These are phyloP conservation scores for Dactylellina cionopaga DNA, from an alignment of 2,329 filamentous ascomycete species.

Conservation along the genomic window DNA sequence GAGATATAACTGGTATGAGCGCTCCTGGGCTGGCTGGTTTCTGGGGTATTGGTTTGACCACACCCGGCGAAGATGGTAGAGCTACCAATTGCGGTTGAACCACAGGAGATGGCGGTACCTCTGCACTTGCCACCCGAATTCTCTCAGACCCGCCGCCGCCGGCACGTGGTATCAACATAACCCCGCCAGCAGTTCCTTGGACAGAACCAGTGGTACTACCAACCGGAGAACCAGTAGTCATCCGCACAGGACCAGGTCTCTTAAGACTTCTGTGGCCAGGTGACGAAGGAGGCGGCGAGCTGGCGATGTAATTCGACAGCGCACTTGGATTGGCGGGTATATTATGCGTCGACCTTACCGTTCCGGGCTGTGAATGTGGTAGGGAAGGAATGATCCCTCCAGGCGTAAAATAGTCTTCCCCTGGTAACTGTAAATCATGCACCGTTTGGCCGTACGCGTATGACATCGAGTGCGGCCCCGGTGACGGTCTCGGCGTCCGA, in stretches of 20 bases:
- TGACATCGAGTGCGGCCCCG: slow-evolving; percentile 61
- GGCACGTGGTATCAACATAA: slow-evolving; percentile 44
- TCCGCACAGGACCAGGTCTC: slow-evolving; percentile 46
- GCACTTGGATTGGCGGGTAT: slow-evolving; percentile 40
- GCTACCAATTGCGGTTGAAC: slow-evolving; percentile 43
- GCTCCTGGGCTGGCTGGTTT: slow-evolving; percentile 45
- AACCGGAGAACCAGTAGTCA: slow-evolving; percentile 46
- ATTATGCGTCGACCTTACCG: slow-evolving; percentile 46
- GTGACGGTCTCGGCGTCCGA: slow-evolving; percentile 84
- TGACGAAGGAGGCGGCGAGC: slow-evolving; percentile 46
- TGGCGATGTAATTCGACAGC: slow-evolving; percentile 46
- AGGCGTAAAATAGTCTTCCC: slow-evolving; percentile 84
- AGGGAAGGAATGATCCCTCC: slow-evolving; percentile 66
- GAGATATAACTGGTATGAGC: slow-evolving; percentile 10
- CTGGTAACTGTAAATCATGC: slow-evolving; percentile 66
- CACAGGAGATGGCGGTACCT: slow-evolving; percentile 31
- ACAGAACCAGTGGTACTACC: slow-evolving; percentile 37
- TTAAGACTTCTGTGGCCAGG: slow-evolving; percentile 47
- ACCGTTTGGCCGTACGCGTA: slow-evolving; percentile 46
- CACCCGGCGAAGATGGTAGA: slow-evolving; percentile 41
- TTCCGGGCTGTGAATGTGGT: slow-evolving; percentile 56
- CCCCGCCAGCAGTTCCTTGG: slow-evolving; percentile 22
- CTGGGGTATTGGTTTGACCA: slow-evolving; percentile 29
- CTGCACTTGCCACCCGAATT: slow-evolving; percentile 18
- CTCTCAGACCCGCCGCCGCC: slow-evolving; percentile 19